Evolutionary conservation across 208 protist genomes (phyloP), one percentile per base, ranked within the genome.

Genomic region (Wallacemonas collosoma): DNA sequence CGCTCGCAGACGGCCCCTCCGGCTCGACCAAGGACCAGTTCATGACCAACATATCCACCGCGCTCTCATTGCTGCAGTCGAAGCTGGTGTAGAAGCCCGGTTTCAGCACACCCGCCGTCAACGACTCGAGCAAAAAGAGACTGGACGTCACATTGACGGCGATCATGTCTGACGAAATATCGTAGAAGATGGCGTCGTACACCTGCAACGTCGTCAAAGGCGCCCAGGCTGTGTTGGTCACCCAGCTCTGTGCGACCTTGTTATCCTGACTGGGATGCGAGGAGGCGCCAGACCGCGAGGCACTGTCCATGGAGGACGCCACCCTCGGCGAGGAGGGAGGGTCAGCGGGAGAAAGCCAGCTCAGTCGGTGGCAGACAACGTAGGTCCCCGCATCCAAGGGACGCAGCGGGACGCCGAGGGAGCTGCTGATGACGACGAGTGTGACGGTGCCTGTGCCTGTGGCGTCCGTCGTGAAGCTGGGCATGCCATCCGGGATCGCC

Each of bases 181-280:
- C 36, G 71, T 76, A 81, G 68, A 63, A 65, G 48, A 69, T 44
- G 14, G 72, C 64, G 8, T 54, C 71, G 67, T 73, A 62, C 1
- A 72, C 58, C 54, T 54, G 17, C 41, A 81, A 14, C 8, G 53
- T 43, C 8, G 43, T 47, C 3, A 60, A 12, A 5, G 70, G 66
- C 7, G 63, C 51, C 76, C 71, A 81, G 51, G 12, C 47, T 8
- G 3, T 63, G 7, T 50, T 15, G 5, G 60, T 65, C 6, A 51
- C 43, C 60, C 60, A 65, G 43, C 40, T 6, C 43, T 44, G 41
- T 14, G 38, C 38, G 40, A 12, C 60, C 6, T 1, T 0, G 0
- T 26, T 26, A 26, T 26, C 26, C 26, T 26, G 26, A 0, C 26
- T 26, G 26, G 26, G 26, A 26, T 26, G 26, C 26, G 26, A 26